Percentiles rank a stretch among this genome's conserved stretches.
phyloP scores from a whole-genome alignment of 2,329 filamentous ascomycete species.

The Dactylellina leptospora region DNA sequence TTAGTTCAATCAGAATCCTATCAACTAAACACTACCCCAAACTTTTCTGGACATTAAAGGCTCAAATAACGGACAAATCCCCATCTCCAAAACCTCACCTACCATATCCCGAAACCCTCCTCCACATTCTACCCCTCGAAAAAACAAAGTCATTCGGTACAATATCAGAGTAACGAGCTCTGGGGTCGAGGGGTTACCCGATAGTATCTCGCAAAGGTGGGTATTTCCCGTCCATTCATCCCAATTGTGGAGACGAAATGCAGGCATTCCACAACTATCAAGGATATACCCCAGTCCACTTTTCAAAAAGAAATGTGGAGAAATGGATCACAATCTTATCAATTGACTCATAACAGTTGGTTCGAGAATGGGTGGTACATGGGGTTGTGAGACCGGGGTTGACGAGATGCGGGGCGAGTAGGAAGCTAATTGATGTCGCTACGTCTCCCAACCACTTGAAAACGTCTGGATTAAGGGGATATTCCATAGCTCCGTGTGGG shows the following conservation, averaged over 20 bases:
- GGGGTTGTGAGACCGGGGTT: background rate
- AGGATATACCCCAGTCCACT: background rate
- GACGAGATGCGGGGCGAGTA: background rate
- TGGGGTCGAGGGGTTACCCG: constrained; percentile 13
- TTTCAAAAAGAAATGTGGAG: constrained; percentile 18
- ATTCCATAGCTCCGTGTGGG: background rate
- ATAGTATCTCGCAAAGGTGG: constrained; percentile 4
- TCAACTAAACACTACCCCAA: constrained; percentile 3
- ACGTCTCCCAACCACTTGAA: background rate
- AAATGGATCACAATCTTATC: constrained; percentile 20
- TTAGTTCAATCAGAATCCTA: background rate
- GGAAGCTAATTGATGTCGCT: background rate
- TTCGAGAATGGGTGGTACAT: background rate
- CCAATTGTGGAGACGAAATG: background rate
- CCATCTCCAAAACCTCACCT: constrained; percentile 9
- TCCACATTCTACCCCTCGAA: background rate
- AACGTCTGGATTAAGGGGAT: constrained; percentile 5
- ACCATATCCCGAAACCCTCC: constrained; percentile 5
- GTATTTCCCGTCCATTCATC: constrained; percentile 32
- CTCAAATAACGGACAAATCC: constrained; percentile 5
- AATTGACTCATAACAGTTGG: constrained; percentile 2
- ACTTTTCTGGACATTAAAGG: constrained; percentile 9
- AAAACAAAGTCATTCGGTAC: background rate
- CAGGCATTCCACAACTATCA: constrained; percentile 3
- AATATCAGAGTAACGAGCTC: background rate